Conservation (phyloP, 495 filamentous ascomycete species). For the Chaetomium cochliodes region DNA sequence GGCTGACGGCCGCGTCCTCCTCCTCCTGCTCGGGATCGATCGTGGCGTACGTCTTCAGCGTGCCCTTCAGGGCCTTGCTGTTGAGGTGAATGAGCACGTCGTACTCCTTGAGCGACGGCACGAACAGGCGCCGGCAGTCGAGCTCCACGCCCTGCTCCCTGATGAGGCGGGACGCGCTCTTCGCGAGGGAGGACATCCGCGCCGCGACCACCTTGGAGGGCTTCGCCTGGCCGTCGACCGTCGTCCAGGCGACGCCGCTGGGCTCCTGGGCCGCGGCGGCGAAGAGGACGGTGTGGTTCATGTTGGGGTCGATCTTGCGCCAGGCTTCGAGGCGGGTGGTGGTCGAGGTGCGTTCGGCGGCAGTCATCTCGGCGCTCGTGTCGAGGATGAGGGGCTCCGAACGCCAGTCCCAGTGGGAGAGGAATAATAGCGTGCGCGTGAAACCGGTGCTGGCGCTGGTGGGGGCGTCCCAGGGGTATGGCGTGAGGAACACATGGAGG, state of each 20-base stretch:
- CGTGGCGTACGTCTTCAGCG: slow-evolving; percentile 26
- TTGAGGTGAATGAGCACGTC: slow-evolving; percentile 79
- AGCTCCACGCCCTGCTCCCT: slow-evolving; percentile 57
- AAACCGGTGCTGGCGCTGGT: slow-evolving; percentile 80
- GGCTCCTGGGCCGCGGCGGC: slow-evolving; percentile 75
- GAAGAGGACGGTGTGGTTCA: slow-evolving; percentile 82
- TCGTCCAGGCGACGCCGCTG: slow-evolving; percentile 78
- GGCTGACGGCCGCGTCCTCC: slow-evolving; percentile 20
- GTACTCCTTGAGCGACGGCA: slow-evolving; percentile 66
- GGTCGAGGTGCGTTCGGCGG: slow-evolving; percentile 58
- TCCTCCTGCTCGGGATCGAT: slow-evolving; percentile 27
- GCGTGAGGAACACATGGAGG: slow-evolving; percentile 71
- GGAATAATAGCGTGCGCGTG: slow-evolving; percentile 68
- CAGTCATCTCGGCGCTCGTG: slow-evolving; percentile 55
- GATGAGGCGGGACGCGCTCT: slow-evolving; percentile 62
- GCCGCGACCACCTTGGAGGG: slow-evolving; percentile 81
- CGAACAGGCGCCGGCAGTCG: slow-evolving; percentile 64
- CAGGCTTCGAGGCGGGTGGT: slow-evolving; percentile 71
- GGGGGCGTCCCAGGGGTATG: slow-evolving; percentile 77
- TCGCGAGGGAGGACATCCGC: slow-evolving; percentile 77
- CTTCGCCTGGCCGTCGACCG: slow-evolving; percentile 43
- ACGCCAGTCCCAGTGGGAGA: slow-evolving; percentile 91
- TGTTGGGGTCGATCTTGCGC: slow-evolving; percentile 80
- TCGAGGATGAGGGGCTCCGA: slow-evolving; percentile 77
- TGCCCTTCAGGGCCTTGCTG: slow-evolving; percentile 43